Conservation (phyloP, 2,329 filamentous ascomycete species). For the Fusarium chuoi region DNA sequence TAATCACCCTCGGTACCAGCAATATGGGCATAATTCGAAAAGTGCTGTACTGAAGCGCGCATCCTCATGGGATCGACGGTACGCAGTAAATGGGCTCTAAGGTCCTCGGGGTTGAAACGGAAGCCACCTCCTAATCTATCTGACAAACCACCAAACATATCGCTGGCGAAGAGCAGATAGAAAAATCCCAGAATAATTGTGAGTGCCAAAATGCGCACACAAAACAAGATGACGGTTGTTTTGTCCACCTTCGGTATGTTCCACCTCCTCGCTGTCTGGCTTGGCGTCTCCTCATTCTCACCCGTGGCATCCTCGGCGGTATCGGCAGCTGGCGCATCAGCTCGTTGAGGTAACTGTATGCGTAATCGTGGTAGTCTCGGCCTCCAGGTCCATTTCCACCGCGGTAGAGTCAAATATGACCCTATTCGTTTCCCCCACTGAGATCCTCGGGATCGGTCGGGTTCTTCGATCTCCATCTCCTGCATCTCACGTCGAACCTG, state of each 20-base stretch:
- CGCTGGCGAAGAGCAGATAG: conserved; percentile 87
- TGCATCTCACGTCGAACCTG: conserved; percentile 84
- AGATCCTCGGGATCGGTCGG: conserved; percentile 56
- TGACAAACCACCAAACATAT: conserved; percentile 77
- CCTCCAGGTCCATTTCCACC: conserved; percentile 67
- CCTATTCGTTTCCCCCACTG: conserved; percentile 67
- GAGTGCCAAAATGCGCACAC: conserved; percentile 79
- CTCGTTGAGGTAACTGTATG: conserved; percentile 58
- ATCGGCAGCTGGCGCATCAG: conserved; percentile 41
- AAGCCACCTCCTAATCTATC: conserved; percentile 73
- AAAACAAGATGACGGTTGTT: conserved; percentile 65
- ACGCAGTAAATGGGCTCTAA: conserved; percentile 78
- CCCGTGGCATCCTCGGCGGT: conserved; percentile 42
- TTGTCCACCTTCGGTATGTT: conserved; percentile 54
- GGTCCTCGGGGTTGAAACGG: conserved; percentile 82
- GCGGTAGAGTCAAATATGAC: conserved; percentile 62
- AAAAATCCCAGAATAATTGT: conserved; percentile 80
- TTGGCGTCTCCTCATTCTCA: conserved; percentile 43
- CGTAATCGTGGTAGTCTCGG: conserved; percentile 63
- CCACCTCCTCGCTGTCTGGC: conserved; percentile 38
- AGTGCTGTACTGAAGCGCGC: conserved; percentile 77
- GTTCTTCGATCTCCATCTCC: conserved; percentile 87
- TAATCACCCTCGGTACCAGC: conserved; percentile 95
- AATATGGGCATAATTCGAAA: conserved; percentile 87
- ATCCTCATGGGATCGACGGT: conserved; percentile 77